Percentiles rank a stretch among this genome's conserved stretches.
These are phyloP conservation scores for Leptomonas seymouri DNA, from an alignment of 208 protist species.

Conservation along the genomic window DNA sequence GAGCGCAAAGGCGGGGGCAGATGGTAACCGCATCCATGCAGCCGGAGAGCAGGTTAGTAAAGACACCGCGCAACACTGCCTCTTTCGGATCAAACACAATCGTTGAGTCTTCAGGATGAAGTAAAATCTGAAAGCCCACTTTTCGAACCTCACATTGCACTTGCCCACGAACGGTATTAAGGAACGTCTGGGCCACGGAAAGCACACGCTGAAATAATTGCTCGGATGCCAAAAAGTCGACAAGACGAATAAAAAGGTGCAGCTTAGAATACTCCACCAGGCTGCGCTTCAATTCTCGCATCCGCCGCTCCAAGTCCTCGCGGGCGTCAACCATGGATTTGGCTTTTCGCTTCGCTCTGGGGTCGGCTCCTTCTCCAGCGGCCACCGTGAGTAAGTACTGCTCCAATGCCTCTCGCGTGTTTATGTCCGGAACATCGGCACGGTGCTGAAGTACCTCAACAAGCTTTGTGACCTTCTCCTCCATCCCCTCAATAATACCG, in stretches of 20 bases:
- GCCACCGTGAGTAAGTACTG: constrained; percentile 91
- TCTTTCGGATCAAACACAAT: constrained; percentile 85
- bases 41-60: constrained; percentile 63
- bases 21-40: constrained; percentile 68
- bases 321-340: constrained; percentile 94
- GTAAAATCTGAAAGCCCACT: constrained; percentile 90
- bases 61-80: constrained; percentile 54
- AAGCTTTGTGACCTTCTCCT: constrained; percentile 84
- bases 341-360: constrained; percentile 66
- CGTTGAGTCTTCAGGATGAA: constrained; percentile 62
- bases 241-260: constrained; percentile 88
- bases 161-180: constrained; percentile 75
- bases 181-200: constrained; percentile 60
- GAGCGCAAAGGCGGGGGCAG: constrained; percentile 68
- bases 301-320: constrained; percentile 78
- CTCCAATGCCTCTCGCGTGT: constrained; percentile 89
- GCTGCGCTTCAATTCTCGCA: constrained; percentile 92
- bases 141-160: constrained; percentile 63
- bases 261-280: constrained; percentile 92
- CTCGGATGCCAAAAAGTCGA: constrained; percentile 88
- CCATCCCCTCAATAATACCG: constrained; percentile 75
- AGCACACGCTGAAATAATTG: constrained; percentile 81
- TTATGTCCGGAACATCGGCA: constrained; percentile 93
- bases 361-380: constrained; percentile 23
- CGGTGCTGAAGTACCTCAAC: constrained; percentile 78